These are phyloP conservation scores for Chlamydomonas sp. DNA, from an alignment of 139 green algal genomes.

Conservation along the genomic window DNA sequence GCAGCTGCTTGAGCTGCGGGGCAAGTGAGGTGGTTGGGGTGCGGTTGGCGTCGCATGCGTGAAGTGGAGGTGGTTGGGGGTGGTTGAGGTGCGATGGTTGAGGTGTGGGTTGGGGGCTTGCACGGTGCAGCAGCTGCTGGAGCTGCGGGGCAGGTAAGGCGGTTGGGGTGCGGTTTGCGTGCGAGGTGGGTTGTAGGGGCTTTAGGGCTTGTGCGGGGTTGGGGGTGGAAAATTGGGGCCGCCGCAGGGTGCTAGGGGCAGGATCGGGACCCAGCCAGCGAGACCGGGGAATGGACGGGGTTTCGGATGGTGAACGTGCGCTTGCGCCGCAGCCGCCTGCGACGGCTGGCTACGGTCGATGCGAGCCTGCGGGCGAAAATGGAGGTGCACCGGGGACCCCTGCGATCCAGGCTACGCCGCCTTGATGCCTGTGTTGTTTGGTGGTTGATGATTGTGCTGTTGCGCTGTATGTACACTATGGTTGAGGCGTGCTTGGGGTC, in stretches of 20 bases:
- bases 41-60: background rate
- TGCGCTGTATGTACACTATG: background rate
- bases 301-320: background rate
- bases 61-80: no score
- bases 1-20: conserved; percentile 66
- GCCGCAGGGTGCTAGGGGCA: no score
- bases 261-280: background rate
- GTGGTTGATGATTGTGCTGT: background rate
- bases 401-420: background rate
- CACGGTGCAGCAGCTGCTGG: no score
- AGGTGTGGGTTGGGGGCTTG: no score
- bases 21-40: conserved; percentile 7
- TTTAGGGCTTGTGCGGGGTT: background rate
- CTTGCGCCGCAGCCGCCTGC: background rate
- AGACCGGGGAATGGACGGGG: background rate
- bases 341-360: background rate
- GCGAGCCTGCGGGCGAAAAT: background rate
- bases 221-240: no score
- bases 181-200: background rate
- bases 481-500: background rate
- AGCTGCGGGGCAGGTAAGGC: background rate
- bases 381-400: background rate
- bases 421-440: background rate
- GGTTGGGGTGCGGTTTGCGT: background rate
- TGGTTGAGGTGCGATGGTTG: background rate